phyloP scores from a whole-genome alignment of 257 asterid genomes.

The Penstemon eatonii region DNA sequence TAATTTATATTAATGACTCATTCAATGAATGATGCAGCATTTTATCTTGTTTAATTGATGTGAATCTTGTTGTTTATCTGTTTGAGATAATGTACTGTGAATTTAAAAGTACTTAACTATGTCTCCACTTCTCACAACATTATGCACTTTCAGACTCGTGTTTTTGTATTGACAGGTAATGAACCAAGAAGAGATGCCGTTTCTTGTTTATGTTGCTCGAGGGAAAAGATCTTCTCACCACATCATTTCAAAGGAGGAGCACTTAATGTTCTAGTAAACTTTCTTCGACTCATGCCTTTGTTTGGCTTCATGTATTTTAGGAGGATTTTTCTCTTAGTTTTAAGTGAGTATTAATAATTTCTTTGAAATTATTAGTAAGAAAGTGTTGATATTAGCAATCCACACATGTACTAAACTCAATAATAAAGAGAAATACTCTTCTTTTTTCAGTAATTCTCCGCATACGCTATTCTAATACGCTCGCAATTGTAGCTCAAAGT shows the following conservation, averaged over 20 bases:
- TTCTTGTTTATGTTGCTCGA: constrained; percentile 54
- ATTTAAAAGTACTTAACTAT: too few species aligned
- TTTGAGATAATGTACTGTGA: too few species aligned
- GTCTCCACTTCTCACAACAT: too few species aligned
- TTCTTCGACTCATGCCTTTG: not conserved
- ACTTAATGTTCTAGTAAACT: constrained; percentile 52
- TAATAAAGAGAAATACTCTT: not conserved
- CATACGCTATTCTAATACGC: not conserved
- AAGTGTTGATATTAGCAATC: not conserved
- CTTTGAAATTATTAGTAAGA: not conserved
- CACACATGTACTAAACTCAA: not conserved
- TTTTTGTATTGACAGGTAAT: too few species aligned
- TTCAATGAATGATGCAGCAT: too few species aligned
- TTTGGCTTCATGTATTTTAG: not conserved
- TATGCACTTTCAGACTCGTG: not conserved
- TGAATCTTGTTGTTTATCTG: too few species aligned
- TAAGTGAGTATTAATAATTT: not conserved
- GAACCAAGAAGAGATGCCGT: constrained; percentile 31
- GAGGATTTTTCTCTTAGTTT: not conserved
- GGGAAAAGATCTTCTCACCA: constrained; percentile 51
- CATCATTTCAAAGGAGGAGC: constrained; percentile 72
- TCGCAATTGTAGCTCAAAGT: constrained; percentile 53
- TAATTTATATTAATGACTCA: too few species aligned
- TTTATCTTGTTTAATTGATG: too few species aligned
- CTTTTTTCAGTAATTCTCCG: not conserved